Base-by-base conservation (phyloP, 1,284 basidiomycete species). In the Coniferiporia weirii region DNA sequence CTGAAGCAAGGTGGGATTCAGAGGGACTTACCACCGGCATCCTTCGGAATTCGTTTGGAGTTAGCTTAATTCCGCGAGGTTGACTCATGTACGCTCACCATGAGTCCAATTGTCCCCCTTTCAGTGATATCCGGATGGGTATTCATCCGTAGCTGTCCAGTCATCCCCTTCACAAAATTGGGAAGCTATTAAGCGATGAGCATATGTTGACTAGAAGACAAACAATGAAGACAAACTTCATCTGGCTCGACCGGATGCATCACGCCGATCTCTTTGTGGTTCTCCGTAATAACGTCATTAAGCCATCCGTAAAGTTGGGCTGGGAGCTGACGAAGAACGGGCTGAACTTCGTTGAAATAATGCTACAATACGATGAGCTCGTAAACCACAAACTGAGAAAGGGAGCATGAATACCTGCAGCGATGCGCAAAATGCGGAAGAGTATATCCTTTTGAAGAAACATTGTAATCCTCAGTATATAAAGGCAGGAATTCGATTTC, bases 391-490 rank as follows among this genome's bases (percentile, higher is more conserved):
- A 40, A 38, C 38, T 10, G 12, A 56, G 34, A 61, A 27, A 57
- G 57, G 32, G 34, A 13, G 13, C 9, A 35, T 49, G 4, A 0
- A 6, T 49, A 70, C 72, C 64, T 74, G 73, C 13, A 76, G 64
- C 1, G 73, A 74, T 6, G 76, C 74, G 53, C 74, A 76, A 63
- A 76, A 77, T 0, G 76, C 76, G 17, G 72, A 74, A 0, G 74
- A 74, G 58, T 73, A 76, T 32, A 77, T 73, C 4, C 72, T 74
- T 49, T 36, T 8, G 8, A 34, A 10, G 43, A 53, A 32, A 19
- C 38, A 20, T 58, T 52, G 60, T 45, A 40, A 46, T 17, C 19
- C 27, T 32, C 12, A 20, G 12, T 12, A 40, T 19, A 12, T 20
- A 52, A 34, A 22, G 15, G 19, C 9, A 34, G 13, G 15, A 50